phyloP scores from a whole-genome alignment of 2,329 filamentous ascomycete species.

The Paraphoma sp. region DNA sequence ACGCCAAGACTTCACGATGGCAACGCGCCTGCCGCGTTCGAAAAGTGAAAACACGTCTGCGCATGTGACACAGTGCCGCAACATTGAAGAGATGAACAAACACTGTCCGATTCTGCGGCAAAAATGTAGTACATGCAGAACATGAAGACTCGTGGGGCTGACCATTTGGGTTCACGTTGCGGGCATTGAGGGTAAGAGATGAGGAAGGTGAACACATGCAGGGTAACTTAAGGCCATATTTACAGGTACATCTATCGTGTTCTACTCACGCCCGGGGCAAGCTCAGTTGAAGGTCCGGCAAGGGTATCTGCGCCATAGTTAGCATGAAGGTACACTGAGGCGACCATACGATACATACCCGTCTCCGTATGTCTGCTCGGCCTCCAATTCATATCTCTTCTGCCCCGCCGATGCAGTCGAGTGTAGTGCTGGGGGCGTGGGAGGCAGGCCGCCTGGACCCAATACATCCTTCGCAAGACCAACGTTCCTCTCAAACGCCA shows the following conservation, averaged over 20 bases:
- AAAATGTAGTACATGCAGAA: too few relatives aligned
- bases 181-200: neutral
- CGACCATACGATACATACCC: slow-evolving; percentile 39
- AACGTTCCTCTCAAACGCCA: slow-evolving; percentile 73
- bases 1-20: slow-evolving; percentile 22
- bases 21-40: slow-evolving; percentile 9
- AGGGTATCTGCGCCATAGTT: slow-evolving; percentile 47
- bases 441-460: slow-evolving; percentile 80
- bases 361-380: slow-evolving; percentile 70
- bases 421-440: slow-evolving; percentile 77
- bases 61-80: too few relatives aligned
- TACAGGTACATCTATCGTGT: slow-evolving; percentile 31
- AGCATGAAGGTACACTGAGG: neutral
- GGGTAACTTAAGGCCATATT: slow-evolving; percentile 28
- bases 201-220: slow-evolving; percentile 7
- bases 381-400: slow-evolving; percentile 72
- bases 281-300: slow-evolving; percentile 51
- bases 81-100: too few relatives aligned
- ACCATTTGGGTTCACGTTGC: too few relatives aligned
- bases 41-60: neutral
- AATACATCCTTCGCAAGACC: slow-evolving; percentile 65
- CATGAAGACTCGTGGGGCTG: too few relatives aligned
- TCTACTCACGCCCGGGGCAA: slow-evolving; percentile 9
- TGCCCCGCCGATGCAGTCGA: slow-evolving; percentile 61
- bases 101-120: too few relatives aligned